These are phyloP conservation scores for Nematocida displodere DNA, from an alignment of 371 early-diverging fungal genomes.

Conservation along the genomic window DNA sequence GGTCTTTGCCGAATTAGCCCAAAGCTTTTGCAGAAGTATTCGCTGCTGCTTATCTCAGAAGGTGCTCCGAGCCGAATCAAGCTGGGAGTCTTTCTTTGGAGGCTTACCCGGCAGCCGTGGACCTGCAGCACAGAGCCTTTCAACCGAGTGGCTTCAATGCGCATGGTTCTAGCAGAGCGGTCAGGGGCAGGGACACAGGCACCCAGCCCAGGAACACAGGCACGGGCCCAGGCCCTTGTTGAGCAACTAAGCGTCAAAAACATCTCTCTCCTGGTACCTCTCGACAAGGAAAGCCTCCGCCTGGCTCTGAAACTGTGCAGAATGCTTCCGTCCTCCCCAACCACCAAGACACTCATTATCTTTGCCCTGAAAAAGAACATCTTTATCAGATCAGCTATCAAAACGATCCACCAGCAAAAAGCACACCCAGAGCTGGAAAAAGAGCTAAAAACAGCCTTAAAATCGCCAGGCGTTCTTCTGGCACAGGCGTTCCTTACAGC, in stretches of 20 bases:
- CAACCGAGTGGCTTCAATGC: slow-evolving; percentile 12
- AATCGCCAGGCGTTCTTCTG: background rate
- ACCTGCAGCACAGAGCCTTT: background rate
- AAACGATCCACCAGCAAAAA: background rate
- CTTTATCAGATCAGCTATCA: background rate
- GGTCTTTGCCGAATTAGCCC: background rate
- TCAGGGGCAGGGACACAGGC: no score
- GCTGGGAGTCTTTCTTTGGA: slow-evolving; percentile 1
- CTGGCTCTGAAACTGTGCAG: background rate
- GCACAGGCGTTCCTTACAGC: background rate
- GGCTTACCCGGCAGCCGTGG: background rate
- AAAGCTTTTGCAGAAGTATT: background rate
- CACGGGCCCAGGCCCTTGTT: no score
- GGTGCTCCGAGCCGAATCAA: slow-evolving; percentile 21
- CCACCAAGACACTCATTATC: background rate
- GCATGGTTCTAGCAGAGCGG: background rate
- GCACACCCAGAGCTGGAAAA: background rate
- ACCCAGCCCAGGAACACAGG: no score
- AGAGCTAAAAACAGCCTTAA: slow-evolving; percentile 10
- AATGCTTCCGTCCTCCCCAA: background rate
- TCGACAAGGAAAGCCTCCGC: background rate
- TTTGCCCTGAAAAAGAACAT: slow-evolving; percentile 9
- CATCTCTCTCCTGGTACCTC: slow-evolving; percentile 4
- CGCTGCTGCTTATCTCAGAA: slow-evolving; percentile 12
- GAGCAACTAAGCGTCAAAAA: background rate